Evolutionary conservation across 2,329 filamentous ascomycete species (phyloP).

Genomic region (Penicillium sp.): DNA sequence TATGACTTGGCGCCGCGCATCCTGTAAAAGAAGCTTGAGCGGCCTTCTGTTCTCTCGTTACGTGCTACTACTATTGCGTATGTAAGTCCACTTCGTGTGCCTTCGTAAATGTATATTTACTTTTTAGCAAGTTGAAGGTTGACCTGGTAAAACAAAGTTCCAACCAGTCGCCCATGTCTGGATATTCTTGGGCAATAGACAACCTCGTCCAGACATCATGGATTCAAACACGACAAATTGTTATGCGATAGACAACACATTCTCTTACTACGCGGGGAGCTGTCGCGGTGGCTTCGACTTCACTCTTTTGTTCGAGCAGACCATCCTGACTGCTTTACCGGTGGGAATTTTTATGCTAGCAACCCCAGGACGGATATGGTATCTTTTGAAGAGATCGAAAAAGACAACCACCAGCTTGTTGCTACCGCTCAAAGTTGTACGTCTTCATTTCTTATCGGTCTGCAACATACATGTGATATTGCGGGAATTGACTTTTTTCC

Average conservation of each 20-base stretch:
- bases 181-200: neutral
- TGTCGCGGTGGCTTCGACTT: constrained; percentile 43
- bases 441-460: constrained; percentile 16
- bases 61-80: neutral
- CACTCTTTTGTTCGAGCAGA: constrained; percentile 45
- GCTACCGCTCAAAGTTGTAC: constrained; percentile 32
- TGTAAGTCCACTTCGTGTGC: neutral
- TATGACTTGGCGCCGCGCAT: constrained; percentile 6
- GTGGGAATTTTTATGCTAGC: constrained; percentile 33
- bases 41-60: neutral
- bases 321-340: constrained; percentile 36
- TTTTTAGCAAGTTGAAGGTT: neutral
- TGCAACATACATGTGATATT: neutral
- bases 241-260: constrained; percentile 31
- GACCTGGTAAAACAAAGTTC: neutral
- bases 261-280: constrained; percentile 29
- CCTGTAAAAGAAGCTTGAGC: constrained; percentile 9
- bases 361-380: constrained; percentile 31
- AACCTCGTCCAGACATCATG: constrained; percentile 12
- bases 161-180: constrained; percentile 2
- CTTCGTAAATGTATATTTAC: neutral
- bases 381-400: constrained; percentile 30
- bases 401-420: constrained; percentile 32
- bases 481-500: constrained; percentile 7
- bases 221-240: constrained; percentile 24